These are phyloP conservation scores for Backusella parvicylindrica DNA, from an alignment of 192 early-diverging fungal genomes.

Conservation along the genomic window DNA sequence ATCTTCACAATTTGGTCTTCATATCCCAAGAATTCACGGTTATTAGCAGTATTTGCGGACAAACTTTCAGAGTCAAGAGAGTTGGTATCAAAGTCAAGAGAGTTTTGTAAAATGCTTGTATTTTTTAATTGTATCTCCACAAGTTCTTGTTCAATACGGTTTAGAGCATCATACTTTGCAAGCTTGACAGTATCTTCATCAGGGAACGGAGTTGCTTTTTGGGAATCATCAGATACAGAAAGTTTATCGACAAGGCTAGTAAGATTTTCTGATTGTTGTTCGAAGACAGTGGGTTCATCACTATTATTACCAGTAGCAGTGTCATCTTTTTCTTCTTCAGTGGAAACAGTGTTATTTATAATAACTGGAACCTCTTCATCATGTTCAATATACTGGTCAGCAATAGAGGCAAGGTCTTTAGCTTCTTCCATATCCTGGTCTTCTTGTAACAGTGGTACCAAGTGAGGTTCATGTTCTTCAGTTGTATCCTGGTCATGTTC, in stretches of 20 bases:
- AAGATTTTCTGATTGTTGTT: neutral
- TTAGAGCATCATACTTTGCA: slow-evolving; percentile 8
- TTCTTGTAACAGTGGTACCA: neutral
- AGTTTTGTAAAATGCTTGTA: neutral
- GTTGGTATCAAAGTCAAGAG: slow-evolving; percentile 2
- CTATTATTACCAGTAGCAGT: neutral
- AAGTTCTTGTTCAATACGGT: slow-evolving; percentile 2
- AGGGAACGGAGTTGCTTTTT: neutral
- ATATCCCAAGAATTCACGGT: slow-evolving; percentile 26
- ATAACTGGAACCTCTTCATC: neutral
- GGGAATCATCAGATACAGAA: neutral
- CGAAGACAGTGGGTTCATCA: neutral
- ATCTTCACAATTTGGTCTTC: slow-evolving; percentile 33
- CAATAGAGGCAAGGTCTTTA: neutral
- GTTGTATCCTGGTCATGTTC: neutral
- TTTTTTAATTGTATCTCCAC: neutral
- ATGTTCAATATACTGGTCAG: neutral
- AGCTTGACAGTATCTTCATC: neutral
- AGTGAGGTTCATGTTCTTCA: neutral
- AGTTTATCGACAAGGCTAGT: neutral
- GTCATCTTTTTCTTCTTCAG: neutral
- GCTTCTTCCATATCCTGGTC: slow-evolving; percentile 6
- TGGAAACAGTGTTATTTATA: neutral
- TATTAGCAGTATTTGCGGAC: neutral
- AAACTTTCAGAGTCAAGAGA: neutral